Evolutionary conservation across 1,139 yeast genomes (phyloP).

Genomic region (Entelexis sorbosivorans): DNA sequence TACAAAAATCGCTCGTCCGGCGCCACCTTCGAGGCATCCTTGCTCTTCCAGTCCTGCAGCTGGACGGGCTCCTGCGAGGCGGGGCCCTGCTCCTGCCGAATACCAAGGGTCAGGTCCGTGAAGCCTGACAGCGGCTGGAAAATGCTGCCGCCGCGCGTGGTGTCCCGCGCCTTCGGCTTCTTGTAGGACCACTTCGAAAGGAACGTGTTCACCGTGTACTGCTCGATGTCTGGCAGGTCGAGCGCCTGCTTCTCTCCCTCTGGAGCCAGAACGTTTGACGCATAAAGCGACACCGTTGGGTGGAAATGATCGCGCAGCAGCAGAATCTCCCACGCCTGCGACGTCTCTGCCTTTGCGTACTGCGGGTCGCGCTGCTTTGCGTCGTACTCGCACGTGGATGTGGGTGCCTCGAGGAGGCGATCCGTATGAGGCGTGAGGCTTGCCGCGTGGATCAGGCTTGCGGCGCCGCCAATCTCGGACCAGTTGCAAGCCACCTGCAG

Average conservation of each 20-base stretch:
- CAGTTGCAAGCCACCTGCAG: conserved; percentile 76
- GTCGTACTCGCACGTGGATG: conserved; percentile 49
- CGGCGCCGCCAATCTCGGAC: conserved; percentile 76
- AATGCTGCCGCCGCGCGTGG: conserved; percentile 70
- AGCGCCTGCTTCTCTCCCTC: conserved; percentile 41
- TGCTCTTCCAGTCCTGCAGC: conserved; percentile 55
- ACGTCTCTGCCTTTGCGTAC: conserved; percentile 65
- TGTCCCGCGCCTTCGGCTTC: conserved; percentile 71
- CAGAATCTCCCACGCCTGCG: conserved; percentile 78
- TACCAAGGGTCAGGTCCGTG: conserved; percentile 63
- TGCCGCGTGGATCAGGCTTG: conserved; percentile 79
- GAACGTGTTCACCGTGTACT: conserved; percentile 80
- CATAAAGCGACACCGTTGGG: conserved; percentile 81
- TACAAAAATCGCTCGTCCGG: conserved; percentile 88
- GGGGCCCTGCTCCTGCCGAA: conserved; percentile 38
- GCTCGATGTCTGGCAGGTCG: conserved; percentile 74
- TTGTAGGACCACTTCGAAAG: conserved; percentile 91
- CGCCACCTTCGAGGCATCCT: conserved; percentile 52
- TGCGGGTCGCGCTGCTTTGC: conserved; percentile 85
- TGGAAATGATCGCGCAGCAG: conserved; percentile 75
- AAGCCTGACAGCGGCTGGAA: conserved; percentile 97
- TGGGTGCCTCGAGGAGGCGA: conserved; percentile 44
- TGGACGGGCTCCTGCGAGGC: conserved; percentile 19
- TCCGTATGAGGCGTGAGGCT: conserved; percentile 25
- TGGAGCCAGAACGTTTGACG: conserved; percentile 40